Base-by-base conservation (phyloP, 768 basidiomycete species). In the Pholiota conissans region DNA sequence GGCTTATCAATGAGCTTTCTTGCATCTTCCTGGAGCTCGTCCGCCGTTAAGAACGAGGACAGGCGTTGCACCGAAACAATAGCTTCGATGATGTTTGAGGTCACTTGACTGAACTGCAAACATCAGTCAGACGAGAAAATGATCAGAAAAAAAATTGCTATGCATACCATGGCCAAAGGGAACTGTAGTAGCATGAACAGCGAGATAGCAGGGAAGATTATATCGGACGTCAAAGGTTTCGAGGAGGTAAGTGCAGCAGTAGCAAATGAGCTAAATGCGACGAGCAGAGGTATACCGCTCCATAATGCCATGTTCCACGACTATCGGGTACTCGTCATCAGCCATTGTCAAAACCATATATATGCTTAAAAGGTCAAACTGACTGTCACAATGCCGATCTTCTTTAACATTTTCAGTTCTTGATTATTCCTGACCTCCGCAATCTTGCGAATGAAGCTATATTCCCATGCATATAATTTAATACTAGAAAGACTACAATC, bases 131-230 rank as follows among this genome's bases (percentile, higher is more conserved):
- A 8, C 10, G 13, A 16, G 13, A 9, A 53, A n/a, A 42, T 7
- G 18, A 18, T 18, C 14, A 24, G 40, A 10, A 47, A 7, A 32
- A 6, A 32, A 32, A 9, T 3, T 35, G 58, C 32, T 37, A 46
- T 35, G 67, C 77, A 35, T 68, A 89, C 89, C 90, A 93, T 90
- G 2, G 84, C 89, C 22, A 95, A 76, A 1, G 93, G 93, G 73
- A 95, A 95, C 56, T 89, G 86, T 28, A 96, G 75, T 0, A 96
- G 77, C 84, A 91, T 87, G 75, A 94, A 95, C 28, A 95, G 74
- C 0, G 92, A 89, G 60, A 98, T 94, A 0, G 92, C 87, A n/a
- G 96, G 96, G 81, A 98, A 98, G 61, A 98, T 95, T 50, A 93
- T 76, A 60, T 97, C 95, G 0, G 90, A 84, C 0, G 96, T 98